Evolutionary conservation across 768 basidiomycete genomes (phyloP).

Genomic region (Lactifluus rugatus): DNA sequence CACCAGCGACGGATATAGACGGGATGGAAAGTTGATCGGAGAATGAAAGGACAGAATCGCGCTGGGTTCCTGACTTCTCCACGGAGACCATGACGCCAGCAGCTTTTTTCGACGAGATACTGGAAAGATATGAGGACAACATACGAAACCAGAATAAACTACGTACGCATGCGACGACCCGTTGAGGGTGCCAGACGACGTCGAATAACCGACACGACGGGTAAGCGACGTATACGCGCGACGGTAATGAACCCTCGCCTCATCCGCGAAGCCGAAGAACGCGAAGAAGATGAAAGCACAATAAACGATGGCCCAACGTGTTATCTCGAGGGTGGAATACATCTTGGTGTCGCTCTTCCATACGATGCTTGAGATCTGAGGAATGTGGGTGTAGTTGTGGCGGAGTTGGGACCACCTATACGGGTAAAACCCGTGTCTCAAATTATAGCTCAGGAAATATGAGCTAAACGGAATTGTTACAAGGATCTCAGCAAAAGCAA

Average conservation of each 20-base stretch:
- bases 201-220: conserved; percentile 23
- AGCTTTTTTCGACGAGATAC: conserved; percentile 1
- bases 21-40: conserved; percentile 15
- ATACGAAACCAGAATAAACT: background rate
- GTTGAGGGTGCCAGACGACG: background rate
- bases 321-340: conserved; percentile 25
- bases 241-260: conserved; percentile 35
- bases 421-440: conserved; percentile 22
- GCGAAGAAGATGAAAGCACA: conserved; percentile 37
- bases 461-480: conserved; percentile 24
- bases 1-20: conserved; percentile 5
- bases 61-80: background rate
- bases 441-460: no score
- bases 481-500: conserved; percentile 26
- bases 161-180: conserved; percentile 10
- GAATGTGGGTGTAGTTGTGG: conserved; percentile 34
- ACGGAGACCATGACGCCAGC: conserved; percentile 8
- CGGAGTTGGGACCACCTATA: conserved; percentile 48
- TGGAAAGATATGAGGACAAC: background rate
- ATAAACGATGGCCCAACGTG: conserved; percentile 33
- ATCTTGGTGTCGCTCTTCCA: conserved; percentile 28
- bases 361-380: conserved; percentile 26
- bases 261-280: conserved; percentile 47
- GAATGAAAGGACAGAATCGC: conserved; percentile 3
- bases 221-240: conserved; percentile 22